phyloP scores from a whole-genome alignment of 495 filamentous ascomycete species.

The Recurvomyces mirabilis region DNA sequence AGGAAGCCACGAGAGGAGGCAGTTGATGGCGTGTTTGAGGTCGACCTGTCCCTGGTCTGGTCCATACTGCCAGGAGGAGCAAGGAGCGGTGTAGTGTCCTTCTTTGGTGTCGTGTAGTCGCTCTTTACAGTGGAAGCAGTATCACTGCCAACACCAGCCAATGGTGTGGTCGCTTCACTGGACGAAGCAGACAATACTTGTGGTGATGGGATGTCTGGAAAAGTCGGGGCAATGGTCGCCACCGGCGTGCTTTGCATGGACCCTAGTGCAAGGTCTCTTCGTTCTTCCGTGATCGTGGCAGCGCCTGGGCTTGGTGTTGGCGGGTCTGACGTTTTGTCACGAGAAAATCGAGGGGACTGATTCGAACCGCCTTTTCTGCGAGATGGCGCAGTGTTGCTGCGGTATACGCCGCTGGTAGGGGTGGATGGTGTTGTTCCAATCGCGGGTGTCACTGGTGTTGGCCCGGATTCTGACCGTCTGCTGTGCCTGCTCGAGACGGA shows the following conservation, averaged over 20 bases:
- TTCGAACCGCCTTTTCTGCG: slow-evolving; percentile 60
- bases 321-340: slow-evolving; percentile 33
- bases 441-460: slow-evolving; percentile 61
- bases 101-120: slow-evolving; percentile 18
- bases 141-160: slow-evolving; percentile 14
- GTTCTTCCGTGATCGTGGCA: not conserved
- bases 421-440: slow-evolving; percentile 33
- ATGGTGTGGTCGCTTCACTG: slow-evolving; percentile 22
- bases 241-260: slow-evolving; percentile 19
- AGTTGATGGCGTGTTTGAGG: slow-evolving; percentile 15
- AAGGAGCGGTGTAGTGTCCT: slow-evolving; percentile 17
- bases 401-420: slow-evolving; percentile 54
- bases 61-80: slow-evolving; percentile 13
- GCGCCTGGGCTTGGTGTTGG: slow-evolving; percentile 25
- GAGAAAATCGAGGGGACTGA: slow-evolving; percentile 39
- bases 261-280: not conserved
- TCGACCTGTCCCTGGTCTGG: slow-evolving; percentile 10
- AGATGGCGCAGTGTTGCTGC: slow-evolving; percentile 93
- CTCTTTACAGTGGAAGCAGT: slow-evolving; percentile 8
- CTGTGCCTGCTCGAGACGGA: slow-evolving; percentile 60
- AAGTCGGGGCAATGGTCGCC: slow-evolving; percentile 1
- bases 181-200: slow-evolving; percentile 19
- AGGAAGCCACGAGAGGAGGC: slow-evolving; percentile 17
- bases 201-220: slow-evolving; percentile 10
- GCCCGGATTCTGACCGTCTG: slow-evolving; percentile 53